These are phyloP conservation scores for Trichoderma sp. DNA, from an alignment of 2,329 filamentous ascomycete genomes.

Conservation along the genomic window DNA sequence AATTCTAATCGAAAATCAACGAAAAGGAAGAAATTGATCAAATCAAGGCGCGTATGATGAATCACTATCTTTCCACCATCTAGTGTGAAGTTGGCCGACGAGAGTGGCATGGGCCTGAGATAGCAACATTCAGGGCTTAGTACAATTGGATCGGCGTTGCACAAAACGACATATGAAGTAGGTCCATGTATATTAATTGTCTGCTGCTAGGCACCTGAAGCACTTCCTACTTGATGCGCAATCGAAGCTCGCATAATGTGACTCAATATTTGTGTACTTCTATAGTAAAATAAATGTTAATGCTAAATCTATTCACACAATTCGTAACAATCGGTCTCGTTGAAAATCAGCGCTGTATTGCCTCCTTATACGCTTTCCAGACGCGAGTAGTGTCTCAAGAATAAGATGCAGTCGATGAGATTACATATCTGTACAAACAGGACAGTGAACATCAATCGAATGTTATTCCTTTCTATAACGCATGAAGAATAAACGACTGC, in stretches of 20 bases:
- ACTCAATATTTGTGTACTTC: too few relatives aligned
- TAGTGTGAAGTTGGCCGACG: neutral
- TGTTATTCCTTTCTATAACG: neutral
- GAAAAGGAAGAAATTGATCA: conserved; percentile 1
- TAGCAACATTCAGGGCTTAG: neutral
- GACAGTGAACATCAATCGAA: too few relatives aligned
- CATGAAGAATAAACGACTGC: neutral
- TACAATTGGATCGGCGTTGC: neutral
- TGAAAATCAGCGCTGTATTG: neutral
- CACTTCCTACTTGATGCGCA: too few relatives aligned
- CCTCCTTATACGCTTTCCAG: neutral
- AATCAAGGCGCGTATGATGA: neutral
- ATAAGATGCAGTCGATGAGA: neutral
- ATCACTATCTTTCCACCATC: neutral
- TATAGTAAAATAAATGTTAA: too few relatives aligned
- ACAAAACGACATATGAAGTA: too few relatives aligned
- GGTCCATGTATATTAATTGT: too few relatives aligned
- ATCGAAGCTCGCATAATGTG: too few relatives aligned
- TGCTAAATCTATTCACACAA: neutral
- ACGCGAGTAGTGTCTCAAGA: neutral
- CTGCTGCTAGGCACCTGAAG: too few relatives aligned
- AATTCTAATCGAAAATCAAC: neutral
- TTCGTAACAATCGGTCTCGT: neutral
- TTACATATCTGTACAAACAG: neutral
- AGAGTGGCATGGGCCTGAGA: neutral